Evolutionary conservation across 371 early-diverging fungal genomes (phyloP).

Genomic region (Conidiobolus incongruus): DNA sequence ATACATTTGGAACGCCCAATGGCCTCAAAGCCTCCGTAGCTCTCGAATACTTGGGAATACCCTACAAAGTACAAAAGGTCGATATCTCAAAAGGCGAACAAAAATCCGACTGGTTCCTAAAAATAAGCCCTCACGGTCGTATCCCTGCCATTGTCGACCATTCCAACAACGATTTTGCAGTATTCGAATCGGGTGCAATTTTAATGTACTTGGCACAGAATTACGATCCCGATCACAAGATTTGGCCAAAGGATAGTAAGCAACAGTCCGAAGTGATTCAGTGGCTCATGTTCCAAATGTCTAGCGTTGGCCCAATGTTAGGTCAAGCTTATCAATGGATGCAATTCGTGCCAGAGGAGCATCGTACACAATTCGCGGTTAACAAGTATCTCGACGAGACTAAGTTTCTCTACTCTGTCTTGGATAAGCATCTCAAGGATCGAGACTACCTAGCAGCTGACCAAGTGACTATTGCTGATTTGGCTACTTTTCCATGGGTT

Average conservation of each 20-base stretch:
- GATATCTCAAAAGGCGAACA: slow-evolving; percentile 16
- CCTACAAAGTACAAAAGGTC: slow-evolving; percentile 11
- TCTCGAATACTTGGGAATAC: slow-evolving; percentile 15
- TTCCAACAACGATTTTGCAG: slow-evolving; percentile 14
- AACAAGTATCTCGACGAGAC: not conserved
- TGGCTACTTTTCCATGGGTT: slow-evolving; percentile 3
- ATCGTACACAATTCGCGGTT: not conserved
- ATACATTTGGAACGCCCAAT: slow-evolving; percentile 3
- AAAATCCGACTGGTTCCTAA: slow-evolving; percentile 22
- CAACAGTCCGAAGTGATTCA: slow-evolving; percentile 15
- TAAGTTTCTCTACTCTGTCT: not conserved
- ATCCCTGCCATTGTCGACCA: slow-evolving; percentile 18
- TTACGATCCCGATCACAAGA: slow-evolving; percentile 17
- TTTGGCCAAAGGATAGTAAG: slow-evolving; percentile 16
- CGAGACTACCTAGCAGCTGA: slow-evolving; percentile 6
- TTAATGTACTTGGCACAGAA: slow-evolving; percentile 21
- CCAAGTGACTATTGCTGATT: slow-evolving; percentile 7
- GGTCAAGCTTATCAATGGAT: not conserved
- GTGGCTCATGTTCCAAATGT: slow-evolving; percentile 19
- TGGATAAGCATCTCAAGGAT: not conserved
- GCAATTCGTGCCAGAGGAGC: not conserved
- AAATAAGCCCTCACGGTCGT: slow-evolving; percentile 24
- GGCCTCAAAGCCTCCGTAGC: slow-evolving; percentile 14
- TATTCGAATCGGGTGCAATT: slow-evolving; percentile 26
- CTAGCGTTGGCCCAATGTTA: slow-evolving; percentile 11